A percentile compares a stretch with the other conserved stretches of the same genome.
Conservation (phyloP, 23 red algal species). For the Agarophyton chilense region DNA sequence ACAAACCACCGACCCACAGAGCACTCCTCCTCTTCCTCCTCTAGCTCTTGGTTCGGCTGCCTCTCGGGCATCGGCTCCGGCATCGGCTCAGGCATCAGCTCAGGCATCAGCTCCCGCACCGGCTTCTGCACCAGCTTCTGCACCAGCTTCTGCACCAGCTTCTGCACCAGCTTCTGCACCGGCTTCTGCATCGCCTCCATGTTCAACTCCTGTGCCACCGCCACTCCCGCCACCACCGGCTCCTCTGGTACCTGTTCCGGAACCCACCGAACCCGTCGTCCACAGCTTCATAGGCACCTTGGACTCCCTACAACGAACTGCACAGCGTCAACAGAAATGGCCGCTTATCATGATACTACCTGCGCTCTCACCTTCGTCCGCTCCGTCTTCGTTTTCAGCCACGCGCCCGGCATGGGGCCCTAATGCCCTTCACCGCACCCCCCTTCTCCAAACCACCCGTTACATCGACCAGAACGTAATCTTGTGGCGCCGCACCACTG, state of each 20-base stretch:
- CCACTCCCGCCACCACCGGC: background rate
- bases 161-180: too few species aligned
- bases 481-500: constrained; percentile 46
- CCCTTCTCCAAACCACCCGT: background rate
- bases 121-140: too few species aligned
- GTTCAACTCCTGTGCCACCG: background rate
- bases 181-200: too few species aligned
- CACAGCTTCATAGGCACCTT: constrained; percentile 32
- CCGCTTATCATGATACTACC: constrained; percentile 29
- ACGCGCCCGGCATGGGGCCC: constrained; percentile 40
- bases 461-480: constrained; percentile 15
- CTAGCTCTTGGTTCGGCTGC: too few species aligned
- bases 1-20: too few species aligned
- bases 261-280: background rate
- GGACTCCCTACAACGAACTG: constrained; percentile 10
- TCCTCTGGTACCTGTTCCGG: background rate
- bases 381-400: constrained; percentile 11
- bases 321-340: constrained; percentile 43
- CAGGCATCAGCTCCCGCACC: too few species aligned
- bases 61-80: too few species aligned
- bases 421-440: background rate
- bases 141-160: too few species aligned
- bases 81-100: too few species aligned
- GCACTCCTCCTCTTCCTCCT: too few species aligned
- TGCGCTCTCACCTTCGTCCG: background rate